These are phyloP conservation scores for Brassica incana DNA, from an alignment of 345 rosid species.

Conservation along the genomic window DNA sequence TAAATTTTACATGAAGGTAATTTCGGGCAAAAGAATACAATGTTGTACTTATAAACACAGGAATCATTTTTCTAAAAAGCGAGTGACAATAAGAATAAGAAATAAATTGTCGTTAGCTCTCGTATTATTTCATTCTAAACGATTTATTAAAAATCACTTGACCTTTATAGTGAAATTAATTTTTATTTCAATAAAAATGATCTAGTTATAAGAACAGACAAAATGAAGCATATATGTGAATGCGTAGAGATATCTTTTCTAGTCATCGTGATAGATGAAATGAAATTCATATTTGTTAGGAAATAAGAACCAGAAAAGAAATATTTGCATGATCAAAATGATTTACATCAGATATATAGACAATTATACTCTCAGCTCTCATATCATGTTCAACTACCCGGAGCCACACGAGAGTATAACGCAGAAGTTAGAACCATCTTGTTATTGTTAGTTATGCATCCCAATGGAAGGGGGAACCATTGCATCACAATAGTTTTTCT, in stretches of 20 bases:
- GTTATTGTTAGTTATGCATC: background rate
- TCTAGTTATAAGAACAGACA: background rate
- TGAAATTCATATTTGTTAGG: background rate
- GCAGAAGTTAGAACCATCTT: background rate
- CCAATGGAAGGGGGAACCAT: background rate
- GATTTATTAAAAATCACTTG: background rate
- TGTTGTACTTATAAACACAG: background rate
- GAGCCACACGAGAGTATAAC: background rate
- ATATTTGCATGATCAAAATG: background rate
- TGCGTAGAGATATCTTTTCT: background rate
- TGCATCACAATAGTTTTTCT: too few relatives aligned
- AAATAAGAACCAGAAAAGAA: background rate
- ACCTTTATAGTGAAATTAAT: background rate
- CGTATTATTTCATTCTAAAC: background rate
- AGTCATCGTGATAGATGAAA: background rate
- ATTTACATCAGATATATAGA: background rate
- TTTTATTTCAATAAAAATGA: background rate
- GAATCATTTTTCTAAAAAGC: background rate
- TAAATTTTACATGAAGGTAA: conserved; percentile 1
- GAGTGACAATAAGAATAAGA: background rate
- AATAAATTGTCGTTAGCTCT: background rate
- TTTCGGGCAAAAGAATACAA: background rate
- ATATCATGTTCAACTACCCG: background rate
- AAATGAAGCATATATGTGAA: background rate
- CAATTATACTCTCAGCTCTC: background rate